phyloP scores from a whole-genome alignment of 768 basidiomycete genomes.

The Russula vinacea region DNA sequence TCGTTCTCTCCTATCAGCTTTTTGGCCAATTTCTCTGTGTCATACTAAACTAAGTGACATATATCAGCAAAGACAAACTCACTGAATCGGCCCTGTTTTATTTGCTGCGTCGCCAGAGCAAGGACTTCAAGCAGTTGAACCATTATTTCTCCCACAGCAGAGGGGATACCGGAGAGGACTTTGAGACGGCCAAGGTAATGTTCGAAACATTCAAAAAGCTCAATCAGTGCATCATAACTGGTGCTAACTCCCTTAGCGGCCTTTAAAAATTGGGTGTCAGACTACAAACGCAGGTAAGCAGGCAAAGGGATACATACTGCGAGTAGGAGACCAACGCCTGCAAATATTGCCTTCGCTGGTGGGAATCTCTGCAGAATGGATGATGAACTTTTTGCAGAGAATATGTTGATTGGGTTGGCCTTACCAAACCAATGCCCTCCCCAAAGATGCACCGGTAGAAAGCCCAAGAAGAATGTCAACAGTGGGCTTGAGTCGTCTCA shows the following conservation, averaged over 20 bases:
- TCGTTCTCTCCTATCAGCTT: constrained; percentile 1
- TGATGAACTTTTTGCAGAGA: not conserved
- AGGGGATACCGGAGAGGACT: not conserved
- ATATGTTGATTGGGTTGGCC: not conserved
- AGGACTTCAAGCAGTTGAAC: constrained; percentile 4
- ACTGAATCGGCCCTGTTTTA: constrained; percentile 11
- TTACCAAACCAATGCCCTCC: not conserved
- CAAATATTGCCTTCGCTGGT: constrained; percentile 3
- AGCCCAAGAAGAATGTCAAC: not conserved
- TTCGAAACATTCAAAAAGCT: constrained; percentile 8
- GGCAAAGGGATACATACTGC: not conserved
- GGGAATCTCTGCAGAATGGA: not conserved
- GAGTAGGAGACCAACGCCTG: constrained; percentile 7
- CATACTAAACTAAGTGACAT: not conserved
- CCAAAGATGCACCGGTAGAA: not conserved
- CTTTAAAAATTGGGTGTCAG: not conserved
- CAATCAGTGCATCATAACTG: not conserved
- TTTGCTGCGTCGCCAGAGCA: constrained; percentile 10
- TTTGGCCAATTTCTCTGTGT: constrained; percentile 1
- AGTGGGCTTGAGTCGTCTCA: not conserved
- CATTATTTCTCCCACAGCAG: not conserved
- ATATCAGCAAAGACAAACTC: not conserved
- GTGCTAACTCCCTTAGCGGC: not conserved
- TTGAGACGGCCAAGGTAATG: constrained; percentile 4
- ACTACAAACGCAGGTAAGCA: no score